These are phyloP conservation scores for Chlamydomonas sphaeroides DNA, from an alignment of 139 green algal species.

Conservation along the genomic window DNA sequence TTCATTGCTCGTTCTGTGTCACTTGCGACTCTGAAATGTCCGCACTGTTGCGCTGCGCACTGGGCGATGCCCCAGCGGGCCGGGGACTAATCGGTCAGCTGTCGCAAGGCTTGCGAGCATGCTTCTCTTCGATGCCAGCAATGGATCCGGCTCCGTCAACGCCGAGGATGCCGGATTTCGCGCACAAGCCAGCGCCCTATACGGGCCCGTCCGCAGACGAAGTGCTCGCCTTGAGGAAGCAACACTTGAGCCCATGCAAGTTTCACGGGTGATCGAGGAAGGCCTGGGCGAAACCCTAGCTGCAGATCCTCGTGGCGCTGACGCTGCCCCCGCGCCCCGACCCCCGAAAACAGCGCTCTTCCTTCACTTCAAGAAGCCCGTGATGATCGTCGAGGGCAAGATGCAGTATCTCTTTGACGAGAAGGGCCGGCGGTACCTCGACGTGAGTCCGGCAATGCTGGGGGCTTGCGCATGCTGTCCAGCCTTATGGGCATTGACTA, in stretches of 20 bases:
- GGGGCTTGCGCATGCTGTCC: too few relatives aligned
- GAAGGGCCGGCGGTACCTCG: conserved; percentile 88
- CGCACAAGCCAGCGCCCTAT: conserved; percentile 81
- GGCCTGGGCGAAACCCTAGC: background rate
- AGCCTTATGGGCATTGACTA: too few relatives aligned
- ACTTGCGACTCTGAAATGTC: too few relatives aligned
- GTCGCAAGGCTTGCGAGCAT: background rate
- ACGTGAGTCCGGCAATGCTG: conserved; percentile 79
- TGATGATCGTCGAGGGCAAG: conserved; percentile 96
- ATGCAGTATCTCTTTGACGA: conserved; percentile 99
- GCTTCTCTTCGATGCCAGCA: background rate
- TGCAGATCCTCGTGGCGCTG: background rate
- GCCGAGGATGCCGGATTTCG: conserved; percentile 48
- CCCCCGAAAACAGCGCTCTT: conserved; percentile 85
- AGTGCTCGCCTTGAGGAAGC: conserved; percentile 79
- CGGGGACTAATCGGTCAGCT: background rate
- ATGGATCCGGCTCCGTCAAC: background rate
- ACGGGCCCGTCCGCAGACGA: conserved; percentile 84
- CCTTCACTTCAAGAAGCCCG: conserved; percentile 86
- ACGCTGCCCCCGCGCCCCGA: too few relatives aligned
- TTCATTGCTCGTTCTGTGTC: too few relatives aligned
- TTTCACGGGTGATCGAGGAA: background rate
- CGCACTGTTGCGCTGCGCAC: too few relatives aligned
- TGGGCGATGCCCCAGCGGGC: too few relatives aligned
- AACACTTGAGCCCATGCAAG: conserved; percentile 85